Conservation (phyloP, 495 filamentous ascomycete genomes). For the Tuber melanosporum region DNA sequence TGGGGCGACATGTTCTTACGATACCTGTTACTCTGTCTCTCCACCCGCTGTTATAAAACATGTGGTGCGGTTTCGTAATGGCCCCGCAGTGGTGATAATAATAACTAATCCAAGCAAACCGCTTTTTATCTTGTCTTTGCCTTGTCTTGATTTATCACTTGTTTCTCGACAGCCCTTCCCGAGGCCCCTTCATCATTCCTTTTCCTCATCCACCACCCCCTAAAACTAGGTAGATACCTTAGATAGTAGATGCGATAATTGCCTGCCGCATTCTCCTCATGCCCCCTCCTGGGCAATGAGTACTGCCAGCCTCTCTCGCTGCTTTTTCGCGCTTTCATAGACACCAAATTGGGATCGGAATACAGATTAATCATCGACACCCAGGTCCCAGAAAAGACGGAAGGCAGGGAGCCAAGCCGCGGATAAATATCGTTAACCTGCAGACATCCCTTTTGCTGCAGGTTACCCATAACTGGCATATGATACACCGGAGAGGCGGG, state of each 20-base stretch:
- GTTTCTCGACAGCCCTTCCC: neutral
- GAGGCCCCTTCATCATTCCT: neutral
- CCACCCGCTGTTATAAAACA: neutral
- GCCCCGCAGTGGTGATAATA: neutral
- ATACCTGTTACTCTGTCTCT: neutral
- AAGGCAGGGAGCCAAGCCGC: constrained; percentile 36
- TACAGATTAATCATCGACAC: constrained; percentile 21
- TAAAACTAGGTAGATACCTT: neutral
- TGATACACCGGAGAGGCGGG: constrained; percentile 19
- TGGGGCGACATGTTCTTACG: neutral
- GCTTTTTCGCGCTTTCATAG: constrained; percentile 14
- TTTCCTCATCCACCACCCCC: neutral
- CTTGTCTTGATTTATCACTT: constrained; percentile 1
- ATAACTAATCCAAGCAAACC: constrained; percentile 5
- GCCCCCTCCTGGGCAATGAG: constrained; percentile 10
- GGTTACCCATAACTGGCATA: constrained; percentile 26
- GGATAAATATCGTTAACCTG: constrained; percentile 34
- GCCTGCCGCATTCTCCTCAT: constrained; percentile 7
- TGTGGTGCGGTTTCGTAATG: neutral
- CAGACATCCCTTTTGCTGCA: constrained; percentile 18
- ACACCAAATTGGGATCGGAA: neutral
- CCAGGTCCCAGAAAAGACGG: constrained; percentile 17
- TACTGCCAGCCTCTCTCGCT: constrained; percentile 21
- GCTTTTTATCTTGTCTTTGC: constrained; percentile 2
- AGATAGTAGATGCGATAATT: constrained; percentile 8